Base-by-base conservation (phyloP, 768 basidiomycete species). In the Obba rivulosa region DNA sequence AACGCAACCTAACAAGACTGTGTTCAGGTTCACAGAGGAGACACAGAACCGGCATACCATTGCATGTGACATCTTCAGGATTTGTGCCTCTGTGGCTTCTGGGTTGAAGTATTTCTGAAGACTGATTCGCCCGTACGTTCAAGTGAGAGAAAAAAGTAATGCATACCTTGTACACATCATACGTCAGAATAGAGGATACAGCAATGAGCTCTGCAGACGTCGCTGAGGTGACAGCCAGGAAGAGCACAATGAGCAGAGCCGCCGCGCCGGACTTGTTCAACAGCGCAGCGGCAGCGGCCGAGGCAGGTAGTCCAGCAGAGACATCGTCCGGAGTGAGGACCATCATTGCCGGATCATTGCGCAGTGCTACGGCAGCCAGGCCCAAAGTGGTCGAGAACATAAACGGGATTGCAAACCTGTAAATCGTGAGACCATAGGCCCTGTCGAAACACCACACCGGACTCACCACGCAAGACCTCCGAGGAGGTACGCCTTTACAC, bases 161-260 rank as follows among this genome's bases (percentile, higher is more conserved):
- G 18, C 63, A 25, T 45, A 80, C 83, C 75, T 86, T 86, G 68
- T 92, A 90, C 5, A 92, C 71, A 63, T 93, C 92, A 57, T 89
- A 92, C 0, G 92, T 92, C 57, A 92, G 61, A 42, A 94, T 60
- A 0, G 81, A 80, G 1, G 90, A 92, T 2, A 93, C 89, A 0
- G 92, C 94, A 57, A 97, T 94, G 48, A 94, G 74, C 66, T 97
- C 94, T 11, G 93, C 93, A 39, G 82, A 83, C 38, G 85, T 87
- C 2, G 92, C 89, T 41, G 83, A 81, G 1, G 88, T 89, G 54
- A 93, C 89, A 10, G 90, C 89, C 63, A 93, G 69, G 74, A 94
- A 94, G 25, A 94, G 77, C 1, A 95, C 73, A 31, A 92, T 64
- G 16, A 94, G 78, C 52, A 95, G 68, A 0, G 87, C 83, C 3